Evolutionary conservation across 2,329 filamentous ascomycete species (phyloP), one percentile per base, ranked within the genome.

Genomic region (Alternaria arborescens): DNA sequence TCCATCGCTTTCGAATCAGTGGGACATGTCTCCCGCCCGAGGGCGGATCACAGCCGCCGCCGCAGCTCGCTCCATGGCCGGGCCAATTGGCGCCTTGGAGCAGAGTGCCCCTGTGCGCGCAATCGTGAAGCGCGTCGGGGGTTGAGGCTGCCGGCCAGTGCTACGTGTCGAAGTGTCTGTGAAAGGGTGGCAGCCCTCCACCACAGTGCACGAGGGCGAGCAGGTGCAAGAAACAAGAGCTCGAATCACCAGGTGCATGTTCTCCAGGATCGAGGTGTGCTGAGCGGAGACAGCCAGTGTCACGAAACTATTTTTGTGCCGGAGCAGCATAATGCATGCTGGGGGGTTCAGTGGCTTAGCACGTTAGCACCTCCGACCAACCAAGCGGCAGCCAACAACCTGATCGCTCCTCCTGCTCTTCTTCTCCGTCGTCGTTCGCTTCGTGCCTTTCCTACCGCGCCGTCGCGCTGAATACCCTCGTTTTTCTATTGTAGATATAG

Each of bases 301-400:
- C 67, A 71, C 68, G 63, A 65, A 68, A 58, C 68, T 72, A 72
- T 72, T 72, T 71, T 69, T 68, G 68, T 67, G 67, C 65, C 56
- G 55, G 56, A 51, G 52, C 46, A 55, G 52, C 62, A 68, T 67
- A 54, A 61, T 67, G 61, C 60, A 56, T 36, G 51, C 58, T 52
- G 34, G 40, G 43, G 44, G 57, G 57, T 50, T 59, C 52, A 52
- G 58, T 57, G 54, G 53, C 58, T 58, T 40, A 61, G 58, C 58
- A 60, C 18, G 36, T 59, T 58, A 42, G 47, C 48, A 58, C n/a
- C 24, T 54, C 52, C 46, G 53, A 51, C 58, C 54, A 61, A 52
- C 53, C 52, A 57, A 52, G 53, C 53, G 20, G 53, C 53, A 44
- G 53, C 58, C 53, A 52, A 40, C 57, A 54, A 46, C 50, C 56